Percentiles rank a stretch among this genome's conserved stretches.
phyloP scores from a whole-genome alignment of 495 filamentous ascomycete species.

The Aspergillus saccharolyticus region DNA sequence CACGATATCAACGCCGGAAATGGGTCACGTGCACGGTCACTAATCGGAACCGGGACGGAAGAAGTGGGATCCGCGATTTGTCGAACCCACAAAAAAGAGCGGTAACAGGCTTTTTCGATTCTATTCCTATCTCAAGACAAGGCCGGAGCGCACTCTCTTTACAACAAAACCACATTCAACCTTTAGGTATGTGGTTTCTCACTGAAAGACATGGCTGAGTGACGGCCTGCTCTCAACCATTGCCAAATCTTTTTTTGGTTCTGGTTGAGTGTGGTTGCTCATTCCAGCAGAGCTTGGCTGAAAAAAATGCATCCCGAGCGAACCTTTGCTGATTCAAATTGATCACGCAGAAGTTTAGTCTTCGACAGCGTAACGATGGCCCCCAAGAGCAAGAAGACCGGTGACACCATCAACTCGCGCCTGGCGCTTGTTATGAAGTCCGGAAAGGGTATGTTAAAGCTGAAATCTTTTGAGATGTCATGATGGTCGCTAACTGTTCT shows the following conservation, averaged over 20 bases:
- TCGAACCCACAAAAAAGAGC: slow-evolving; percentile 26
- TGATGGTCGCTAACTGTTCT: slow-evolving; percentile 5
- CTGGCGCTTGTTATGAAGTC: slow-evolving; percentile 94
- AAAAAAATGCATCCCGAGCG: not conserved
- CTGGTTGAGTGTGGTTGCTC: not conserved
- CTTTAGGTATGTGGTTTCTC: slow-evolving; percentile 7
- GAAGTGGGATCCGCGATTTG: slow-evolving; percentile 14
- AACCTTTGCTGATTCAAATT: slow-evolving; percentile 4
- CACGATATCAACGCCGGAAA: not conserved
- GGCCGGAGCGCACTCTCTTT: slow-evolving; percentile 37
- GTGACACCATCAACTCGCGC: slow-evolving; percentile 85
- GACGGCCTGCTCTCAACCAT: not conserved
- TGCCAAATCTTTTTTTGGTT: not conserved
- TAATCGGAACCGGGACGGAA: slow-evolving; percentile 11
- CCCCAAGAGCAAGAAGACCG: slow-evolving; percentile 91
- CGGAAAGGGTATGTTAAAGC: slow-evolving; percentile 62
- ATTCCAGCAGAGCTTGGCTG: slow-evolving; percentile 1
- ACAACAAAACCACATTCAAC: slow-evolving; percentile 20
- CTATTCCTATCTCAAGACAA: slow-evolving; percentile 21
- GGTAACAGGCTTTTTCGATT: slow-evolving; percentile 11
- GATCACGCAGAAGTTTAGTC: slow-evolving; percentile 10
- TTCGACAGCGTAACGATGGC: slow-evolving; percentile 63
- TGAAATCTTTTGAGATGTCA: not conserved
- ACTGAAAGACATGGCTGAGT: not conserved
- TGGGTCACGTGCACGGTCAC: slow-evolving; percentile 6